A percentile compares a stretch with the other conserved stretches of the same genome.
phyloP scores from a whole-genome alignment of 2,329 filamentous ascomycete species.

The Cordyceps sp. region DNA sequence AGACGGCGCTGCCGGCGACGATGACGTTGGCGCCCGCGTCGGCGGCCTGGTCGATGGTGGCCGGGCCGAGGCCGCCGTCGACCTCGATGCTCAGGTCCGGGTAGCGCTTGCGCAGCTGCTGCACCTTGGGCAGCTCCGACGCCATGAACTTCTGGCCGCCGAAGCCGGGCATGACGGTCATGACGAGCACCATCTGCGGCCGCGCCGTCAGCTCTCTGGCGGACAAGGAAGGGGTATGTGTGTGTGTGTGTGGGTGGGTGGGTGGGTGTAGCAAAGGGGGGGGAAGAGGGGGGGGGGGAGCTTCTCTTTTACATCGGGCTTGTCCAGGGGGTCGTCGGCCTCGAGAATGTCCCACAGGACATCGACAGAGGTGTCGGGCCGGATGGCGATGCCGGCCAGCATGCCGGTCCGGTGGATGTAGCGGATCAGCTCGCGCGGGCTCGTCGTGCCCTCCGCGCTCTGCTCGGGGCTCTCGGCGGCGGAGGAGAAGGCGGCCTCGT shows the following conservation, averaged over 20 bases:
- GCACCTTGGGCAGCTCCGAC: conserved; percentile 84
- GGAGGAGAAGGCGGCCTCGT: conserved; percentile 84
- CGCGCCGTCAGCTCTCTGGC: not conserved
- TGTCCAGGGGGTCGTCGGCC: conserved; percentile 51
- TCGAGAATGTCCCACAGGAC: conserved; percentile 86
- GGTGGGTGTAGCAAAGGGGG: too few species aligned
- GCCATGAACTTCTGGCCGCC: conserved; percentile 98
- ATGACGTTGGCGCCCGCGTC: conserved; percentile 97
- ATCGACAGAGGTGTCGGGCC: conserved; percentile 79
- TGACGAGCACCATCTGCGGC: conserved; percentile 83
- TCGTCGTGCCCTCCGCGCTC: conserved; percentile 55
- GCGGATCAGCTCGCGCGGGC: conserved; percentile 66
- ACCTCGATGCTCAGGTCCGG: conserved; percentile 94
- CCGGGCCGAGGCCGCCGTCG: conserved; percentile 75
- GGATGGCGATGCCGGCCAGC: conserved; percentile 87
- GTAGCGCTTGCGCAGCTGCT: conserved; percentile 67
- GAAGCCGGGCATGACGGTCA: conserved; percentile 97
- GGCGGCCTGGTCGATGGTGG: conserved; percentile 84
- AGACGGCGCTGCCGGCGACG: conserved; percentile 89
- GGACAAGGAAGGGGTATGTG: too few species aligned
- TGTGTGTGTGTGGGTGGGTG: too few species aligned
- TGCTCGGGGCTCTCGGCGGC: conserved; percentile 66
- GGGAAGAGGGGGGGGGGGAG: too few species aligned
- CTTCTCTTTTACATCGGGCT: conserved; percentile 83
- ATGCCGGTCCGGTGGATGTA: conserved; percentile 84